These are phyloP conservation scores for Exutisphaerella laricina DNA, from an alignment of 2,329 filamentous ascomycete genomes.

Conservation along the genomic window DNA sequence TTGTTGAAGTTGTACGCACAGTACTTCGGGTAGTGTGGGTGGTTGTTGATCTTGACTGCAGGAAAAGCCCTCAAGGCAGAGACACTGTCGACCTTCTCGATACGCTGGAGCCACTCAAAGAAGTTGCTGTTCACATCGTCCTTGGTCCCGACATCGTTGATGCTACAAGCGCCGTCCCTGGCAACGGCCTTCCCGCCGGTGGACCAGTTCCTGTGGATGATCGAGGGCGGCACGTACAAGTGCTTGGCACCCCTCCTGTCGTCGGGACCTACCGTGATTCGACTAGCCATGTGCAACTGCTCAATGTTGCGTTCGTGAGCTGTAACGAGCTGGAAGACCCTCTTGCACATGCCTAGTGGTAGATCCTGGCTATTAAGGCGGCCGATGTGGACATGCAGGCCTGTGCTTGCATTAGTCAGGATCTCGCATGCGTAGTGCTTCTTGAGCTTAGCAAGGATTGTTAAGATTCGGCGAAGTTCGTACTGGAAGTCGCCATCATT, in stretches of 20 bases:
- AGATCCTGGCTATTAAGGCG: constrained; percentile 3
- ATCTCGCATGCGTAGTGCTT: neutral
- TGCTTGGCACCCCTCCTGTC: neutral
- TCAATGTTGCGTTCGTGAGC: constrained; percentile 20
- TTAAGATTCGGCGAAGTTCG: neutral
- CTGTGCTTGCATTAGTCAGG: constrained; percentile 17
- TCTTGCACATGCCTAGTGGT: constrained; percentile 17
- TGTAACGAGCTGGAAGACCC: constrained; percentile 16
- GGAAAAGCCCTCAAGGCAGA: constrained; percentile 9
- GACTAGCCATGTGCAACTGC: constrained; percentile 11
- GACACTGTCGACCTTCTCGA: constrained; percentile 7
- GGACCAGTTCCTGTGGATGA: neutral
- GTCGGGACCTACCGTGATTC: constrained; percentile 5
- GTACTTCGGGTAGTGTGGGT: constrained; percentile 7
- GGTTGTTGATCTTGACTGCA: neutral
- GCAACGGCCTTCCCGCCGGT: too few species aligned
- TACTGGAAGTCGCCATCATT: constrained; percentile 5
- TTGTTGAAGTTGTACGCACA: constrained; percentile 20
- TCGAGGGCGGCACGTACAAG: constrained; percentile 1
- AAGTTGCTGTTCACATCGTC: constrained; percentile 2
- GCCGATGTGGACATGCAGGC: constrained; percentile 24
- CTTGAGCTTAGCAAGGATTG: neutral
- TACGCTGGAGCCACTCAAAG: constrained; percentile 15
- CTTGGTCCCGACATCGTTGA: too few species aligned
- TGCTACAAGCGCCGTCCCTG: too few species aligned